Conservation (phyloP, 805 yeast genomes). For the Metschnikowia reukaufii region DNA sequence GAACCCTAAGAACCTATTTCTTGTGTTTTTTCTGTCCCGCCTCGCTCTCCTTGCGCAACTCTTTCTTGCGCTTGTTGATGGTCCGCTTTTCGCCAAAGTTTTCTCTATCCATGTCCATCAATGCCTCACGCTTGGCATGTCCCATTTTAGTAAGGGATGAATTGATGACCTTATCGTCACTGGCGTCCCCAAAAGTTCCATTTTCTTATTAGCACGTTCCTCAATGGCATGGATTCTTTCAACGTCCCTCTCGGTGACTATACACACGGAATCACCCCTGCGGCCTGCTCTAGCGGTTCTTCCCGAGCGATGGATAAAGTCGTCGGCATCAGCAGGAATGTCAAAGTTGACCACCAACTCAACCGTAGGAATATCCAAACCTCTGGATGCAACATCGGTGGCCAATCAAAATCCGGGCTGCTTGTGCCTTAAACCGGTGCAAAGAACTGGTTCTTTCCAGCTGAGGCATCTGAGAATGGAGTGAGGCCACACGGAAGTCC, state of each 20-base stretch:
- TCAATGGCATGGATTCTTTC: constrained; percentile 82
- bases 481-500: constrained; percentile 80
- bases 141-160: constrained; percentile 68
- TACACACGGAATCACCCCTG: constrained; percentile 75
- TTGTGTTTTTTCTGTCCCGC: constrained; percentile 1
- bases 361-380: constrained; percentile 93
- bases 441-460: constrained; percentile 85
- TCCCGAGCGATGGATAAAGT: constrained; percentile 95
- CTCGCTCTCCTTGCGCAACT: constrained; percentile 5
- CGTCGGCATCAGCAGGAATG: constrained; percentile 94
- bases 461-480: constrained; percentile 95
- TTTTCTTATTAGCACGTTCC: constrained; percentile 73
- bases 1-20: neutral
- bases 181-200: constrained; percentile 71
- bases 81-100: constrained; percentile 75
- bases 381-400: constrained; percentile 97
- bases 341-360: constrained; percentile 89
- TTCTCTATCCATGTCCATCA: constrained; percentile 92
- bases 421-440: constrained; percentile 91
- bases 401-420: constrained; percentile 91
- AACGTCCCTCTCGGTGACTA: constrained; percentile 85
- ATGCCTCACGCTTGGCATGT: constrained; percentile 84
- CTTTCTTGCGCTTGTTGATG: constrained; percentile 46
- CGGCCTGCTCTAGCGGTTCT: constrained; percentile 99
- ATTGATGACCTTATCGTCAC: constrained; percentile 76